Percentiles rank a stretch among this genome's conserved stretches.
Conservation (phyloP, 805 yeast genomes). For the Schizosaccharomyces octosporus region DNA sequence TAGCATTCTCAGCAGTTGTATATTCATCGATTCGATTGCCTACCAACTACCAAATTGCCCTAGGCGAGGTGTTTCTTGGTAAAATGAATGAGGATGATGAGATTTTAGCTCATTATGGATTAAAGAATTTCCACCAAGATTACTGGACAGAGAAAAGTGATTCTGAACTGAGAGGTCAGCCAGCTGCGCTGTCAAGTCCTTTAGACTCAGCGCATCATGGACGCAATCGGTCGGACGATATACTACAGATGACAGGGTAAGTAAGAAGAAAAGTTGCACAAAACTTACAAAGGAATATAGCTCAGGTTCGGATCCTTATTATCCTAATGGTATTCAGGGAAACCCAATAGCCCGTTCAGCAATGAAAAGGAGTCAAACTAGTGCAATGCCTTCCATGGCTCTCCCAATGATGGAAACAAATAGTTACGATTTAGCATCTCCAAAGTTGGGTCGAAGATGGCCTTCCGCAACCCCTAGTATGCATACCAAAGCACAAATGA, state of each 20-base stretch:
- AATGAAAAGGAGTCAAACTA: background rate
- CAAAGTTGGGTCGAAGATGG: too few relatives aligned
- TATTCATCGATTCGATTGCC: background rate
- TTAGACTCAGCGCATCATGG: background rate
- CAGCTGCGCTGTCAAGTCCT: background rate
- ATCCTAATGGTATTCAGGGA: background rate
- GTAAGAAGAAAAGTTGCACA: background rate
- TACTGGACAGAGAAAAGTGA: background rate
- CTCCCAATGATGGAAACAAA: background rate
- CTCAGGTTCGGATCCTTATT: background rate
- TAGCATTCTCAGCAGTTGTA: too few relatives aligned
- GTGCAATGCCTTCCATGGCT: background rate
- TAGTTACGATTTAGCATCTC: background rate
- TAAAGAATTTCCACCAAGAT: background rate
- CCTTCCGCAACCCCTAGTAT: too few relatives aligned
- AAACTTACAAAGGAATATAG: background rate
- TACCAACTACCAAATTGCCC: background rate
- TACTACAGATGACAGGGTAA: background rate
- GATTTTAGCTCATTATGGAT: background rate
- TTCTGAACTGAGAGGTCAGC: background rate
- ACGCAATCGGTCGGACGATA: background rate
- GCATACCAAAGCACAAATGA: background rate
- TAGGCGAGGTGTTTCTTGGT: background rate
- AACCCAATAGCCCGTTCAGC: background rate
- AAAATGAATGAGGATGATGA: background rate